These are phyloP conservation scores for Phytophthora sojae DNA, from an alignment of 352 stramenopile species.

Conservation along the genomic window DNA sequence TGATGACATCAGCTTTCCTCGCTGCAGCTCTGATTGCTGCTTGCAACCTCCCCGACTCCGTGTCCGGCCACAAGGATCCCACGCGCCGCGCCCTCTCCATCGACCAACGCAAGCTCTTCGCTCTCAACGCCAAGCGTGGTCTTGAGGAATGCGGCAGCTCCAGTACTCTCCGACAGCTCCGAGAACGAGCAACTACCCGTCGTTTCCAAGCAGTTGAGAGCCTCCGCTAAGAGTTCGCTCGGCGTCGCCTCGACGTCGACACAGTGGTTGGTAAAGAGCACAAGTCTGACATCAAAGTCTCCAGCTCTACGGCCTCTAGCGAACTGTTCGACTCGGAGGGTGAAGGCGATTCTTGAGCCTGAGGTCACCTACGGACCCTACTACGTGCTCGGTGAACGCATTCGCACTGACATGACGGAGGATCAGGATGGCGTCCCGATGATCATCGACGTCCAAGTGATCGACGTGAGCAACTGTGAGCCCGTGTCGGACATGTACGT, in stretches of 20 bases:
- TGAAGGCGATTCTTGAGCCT: conserved; percentile 20
- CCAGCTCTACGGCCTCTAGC: conserved; percentile 6
- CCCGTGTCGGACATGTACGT: conserved; percentile 32
- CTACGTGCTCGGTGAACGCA: conserved; percentile 33
- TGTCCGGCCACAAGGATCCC: background rate
- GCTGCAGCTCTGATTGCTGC: background rate
- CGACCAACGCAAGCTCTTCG: conserved; percentile 2
- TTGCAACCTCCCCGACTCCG: background rate
- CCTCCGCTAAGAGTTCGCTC: background rate
- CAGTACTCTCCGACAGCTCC: background rate
- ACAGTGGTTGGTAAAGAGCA: conserved; percentile 14
- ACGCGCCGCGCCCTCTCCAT: background rate
- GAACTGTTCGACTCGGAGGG: conserved; percentile 15
- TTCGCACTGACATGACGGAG: conserved; percentile 32
- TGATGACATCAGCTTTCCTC: too few species aligned
- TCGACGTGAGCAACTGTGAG: conserved; percentile 32
- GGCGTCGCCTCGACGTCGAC: background rate
- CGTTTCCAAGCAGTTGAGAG: background rate
- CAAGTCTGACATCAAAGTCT: conserved; percentile 17
- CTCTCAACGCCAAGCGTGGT: background rate
- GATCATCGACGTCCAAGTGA: conserved; percentile 34
- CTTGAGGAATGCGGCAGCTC: background rate
- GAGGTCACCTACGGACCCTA: conserved; percentile 40
- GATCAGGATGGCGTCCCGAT: conserved; percentile 25
- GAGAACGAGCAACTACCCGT: background rate